These are phyloP conservation scores for Hemisphaericaspora subhashii DNA, from an alignment of 1,139 yeast genomes.

Conservation along the genomic window DNA sequence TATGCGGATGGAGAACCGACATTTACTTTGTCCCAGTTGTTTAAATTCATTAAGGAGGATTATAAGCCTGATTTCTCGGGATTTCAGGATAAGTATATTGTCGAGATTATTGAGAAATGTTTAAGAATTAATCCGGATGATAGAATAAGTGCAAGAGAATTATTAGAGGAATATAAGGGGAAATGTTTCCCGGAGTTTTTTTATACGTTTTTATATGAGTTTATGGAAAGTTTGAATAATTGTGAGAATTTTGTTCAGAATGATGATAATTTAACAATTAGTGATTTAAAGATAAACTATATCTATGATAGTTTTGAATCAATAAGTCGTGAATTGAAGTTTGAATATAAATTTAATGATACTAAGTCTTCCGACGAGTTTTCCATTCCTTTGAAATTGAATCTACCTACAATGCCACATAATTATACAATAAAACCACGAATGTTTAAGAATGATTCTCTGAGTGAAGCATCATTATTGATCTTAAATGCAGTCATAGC, in stretches of 20 bases:
- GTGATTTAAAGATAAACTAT: conserved; percentile 61
- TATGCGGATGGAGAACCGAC: conserved; percentile 84
- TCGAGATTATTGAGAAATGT: conserved; percentile 60
- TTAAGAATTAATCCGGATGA: conserved; percentile 59
- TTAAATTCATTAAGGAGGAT: conserved; percentile 74
- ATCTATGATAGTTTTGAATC: conserved; percentile 57
- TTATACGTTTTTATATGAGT: conserved; percentile 68
- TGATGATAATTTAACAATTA: conserved; percentile 29
- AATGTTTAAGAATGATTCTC: conserved; percentile 20
- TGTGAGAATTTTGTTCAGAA: conserved; percentile 18
- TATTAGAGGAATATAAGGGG: conserved; percentile 51
- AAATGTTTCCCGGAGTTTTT: conserved; percentile 69
- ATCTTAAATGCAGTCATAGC: conserved; percentile 65
- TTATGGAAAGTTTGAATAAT: conserved; percentile 46
- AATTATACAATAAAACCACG: conserved; percentile 44
- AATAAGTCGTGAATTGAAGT: conserved; percentile 49
- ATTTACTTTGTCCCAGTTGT: conserved; percentile 82
- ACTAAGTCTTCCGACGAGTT: not conserved
- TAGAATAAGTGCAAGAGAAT: conserved; percentile 55
- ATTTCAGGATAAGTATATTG: conserved; percentile 51
- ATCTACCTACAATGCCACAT: conserved; percentile 48
- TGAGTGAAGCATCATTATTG: conserved; percentile 58
- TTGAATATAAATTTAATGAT: conserved; percentile 37
- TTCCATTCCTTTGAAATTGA: conserved; percentile 43
- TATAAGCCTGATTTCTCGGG: conserved; percentile 60